Evolutionary conservation across 2,329 filamentous ascomycete species (phyloP).

Genomic region (Cladorrhinum sp.): DNA sequence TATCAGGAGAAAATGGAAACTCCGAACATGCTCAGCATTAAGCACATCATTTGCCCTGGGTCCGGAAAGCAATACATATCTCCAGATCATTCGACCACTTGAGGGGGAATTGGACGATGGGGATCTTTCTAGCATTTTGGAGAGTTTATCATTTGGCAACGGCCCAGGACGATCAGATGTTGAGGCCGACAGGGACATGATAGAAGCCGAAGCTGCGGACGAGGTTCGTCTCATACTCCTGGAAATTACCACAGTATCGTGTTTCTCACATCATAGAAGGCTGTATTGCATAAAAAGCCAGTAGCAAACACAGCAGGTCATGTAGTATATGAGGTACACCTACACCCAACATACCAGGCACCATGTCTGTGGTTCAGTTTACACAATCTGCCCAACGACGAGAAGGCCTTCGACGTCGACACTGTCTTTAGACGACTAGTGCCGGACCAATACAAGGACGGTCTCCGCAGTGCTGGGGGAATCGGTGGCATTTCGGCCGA

Average conservation of each 20-base stretch:
- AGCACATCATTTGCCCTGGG: slow-evolving; percentile 42
- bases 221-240: slow-evolving; percentile 37
- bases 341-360: slow-evolving; percentile 71
- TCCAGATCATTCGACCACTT: slow-evolving; percentile 56
- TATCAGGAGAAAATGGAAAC: slow-evolving; percentile 52
- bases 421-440: slow-evolving; percentile 69
- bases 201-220: slow-evolving; percentile 50
- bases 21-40: slow-evolving; percentile 51
- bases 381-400: slow-evolving; percentile 53
- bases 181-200: slow-evolving; percentile 44
- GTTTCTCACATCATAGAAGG: slow-evolving; percentile 12
- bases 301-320: slow-evolving; percentile 34
- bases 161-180: slow-evolving; percentile 23
- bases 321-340: slow-evolving; percentile 70
- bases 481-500: slow-evolving; percentile 74
- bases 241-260: background rate
- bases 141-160: slow-evolving; percentile 42
- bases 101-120: slow-evolving; percentile 42
- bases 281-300: slow-evolving; percentile 13
- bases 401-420: slow-evolving; percentile 60
- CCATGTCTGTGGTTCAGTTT: slow-evolving; percentile 75
- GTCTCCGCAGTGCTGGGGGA: slow-evolving; percentile 58
- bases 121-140: slow-evolving; percentile 47
- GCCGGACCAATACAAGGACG: slow-evolving; percentile 60
- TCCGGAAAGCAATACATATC: slow-evolving; percentile 48